phyloP scores from a whole-genome alignment of 2,329 filamentous ascomycete genomes.

The Sclerotinia glacialis region DNA sequence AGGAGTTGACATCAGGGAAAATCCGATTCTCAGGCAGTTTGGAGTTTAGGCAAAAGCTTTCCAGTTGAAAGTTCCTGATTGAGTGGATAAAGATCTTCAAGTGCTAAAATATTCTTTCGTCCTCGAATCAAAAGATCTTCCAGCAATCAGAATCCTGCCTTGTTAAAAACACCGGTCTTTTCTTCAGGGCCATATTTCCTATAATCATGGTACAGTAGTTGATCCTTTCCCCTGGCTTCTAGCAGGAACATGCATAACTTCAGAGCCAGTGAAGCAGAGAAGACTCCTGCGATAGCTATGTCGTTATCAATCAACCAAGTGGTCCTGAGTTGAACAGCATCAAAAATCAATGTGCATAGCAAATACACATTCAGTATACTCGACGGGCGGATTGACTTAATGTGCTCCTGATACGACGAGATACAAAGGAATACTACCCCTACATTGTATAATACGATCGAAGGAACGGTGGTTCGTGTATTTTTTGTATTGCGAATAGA shows the following conservation, averaged over 20 bases:
- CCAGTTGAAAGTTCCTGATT: slow-evolving; percentile 25
- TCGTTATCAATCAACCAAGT: slow-evolving; percentile 28
- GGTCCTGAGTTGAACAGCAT: slow-evolving; percentile 29
- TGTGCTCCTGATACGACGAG: slow-evolving; percentile 17
- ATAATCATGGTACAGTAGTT: slow-evolving; percentile 27
- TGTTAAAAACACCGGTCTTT: slow-evolving; percentile 39
- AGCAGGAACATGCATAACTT: slow-evolving; percentile 30
- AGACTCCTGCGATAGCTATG: slow-evolving; percentile 27
- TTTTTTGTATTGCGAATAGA: slow-evolving; percentile 18
- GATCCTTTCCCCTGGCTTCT: slow-evolving; percentile 30
- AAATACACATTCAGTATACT: slow-evolving; percentile 27
- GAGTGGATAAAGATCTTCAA: slow-evolving; percentile 36
- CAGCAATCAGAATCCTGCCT: slow-evolving; percentile 42
- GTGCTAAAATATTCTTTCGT: slow-evolving; percentile 36
- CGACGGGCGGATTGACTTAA: slow-evolving; percentile 18
- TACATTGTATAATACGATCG: slow-evolving; percentile 23
- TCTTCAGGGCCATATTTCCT: slow-evolving; percentile 34
- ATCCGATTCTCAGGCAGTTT: not conserved
- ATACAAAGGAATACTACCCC: slow-evolving; percentile 21
- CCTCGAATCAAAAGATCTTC: slow-evolving; percentile 40
- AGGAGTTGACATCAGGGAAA: not conserved
- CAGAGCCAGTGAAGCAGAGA: slow-evolving; percentile 25
- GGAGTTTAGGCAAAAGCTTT: not conserved
- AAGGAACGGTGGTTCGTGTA: slow-evolving; percentile 32
- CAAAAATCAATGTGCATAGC: slow-evolving; percentile 24